Conservation (phyloP, 2,329 filamentous ascomycete genomes). For the Elsinoe australis region DNA sequence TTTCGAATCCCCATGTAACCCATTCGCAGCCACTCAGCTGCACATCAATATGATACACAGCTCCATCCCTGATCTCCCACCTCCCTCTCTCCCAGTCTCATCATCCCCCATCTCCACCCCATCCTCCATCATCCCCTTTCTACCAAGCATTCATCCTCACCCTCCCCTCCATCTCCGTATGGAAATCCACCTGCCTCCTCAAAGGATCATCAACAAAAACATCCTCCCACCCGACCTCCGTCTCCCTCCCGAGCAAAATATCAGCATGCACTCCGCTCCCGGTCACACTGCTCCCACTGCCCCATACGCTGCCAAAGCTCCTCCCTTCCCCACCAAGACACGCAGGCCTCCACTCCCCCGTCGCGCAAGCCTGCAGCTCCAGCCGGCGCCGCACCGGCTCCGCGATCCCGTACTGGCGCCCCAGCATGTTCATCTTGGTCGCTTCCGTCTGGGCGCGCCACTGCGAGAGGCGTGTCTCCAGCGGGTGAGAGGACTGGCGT, state of each 20-base stretch:
- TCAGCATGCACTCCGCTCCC: constrained; percentile 73
- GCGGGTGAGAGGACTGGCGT: constrained; percentile 70
- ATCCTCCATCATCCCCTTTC: constrained; percentile 5
- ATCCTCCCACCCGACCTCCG: constrained; percentile 83
- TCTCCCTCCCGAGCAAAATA: constrained; percentile 72
- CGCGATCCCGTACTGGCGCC: constrained; percentile 80
- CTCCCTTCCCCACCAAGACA: constrained; percentile 52
- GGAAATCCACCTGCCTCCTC: constrained; percentile 62
- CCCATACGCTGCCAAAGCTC: constrained; percentile 22
- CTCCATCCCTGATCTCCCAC: background rate
- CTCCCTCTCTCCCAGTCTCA: background rate
- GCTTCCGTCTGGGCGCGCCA: constrained; percentile 87
- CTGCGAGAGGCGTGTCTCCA: constrained; percentile 78
- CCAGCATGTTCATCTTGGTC: constrained; percentile 80
- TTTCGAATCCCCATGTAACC: background rate
- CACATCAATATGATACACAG: too few relatives aligned
- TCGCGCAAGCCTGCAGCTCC: constrained; percentile 83
- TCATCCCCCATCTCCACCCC: background rate
- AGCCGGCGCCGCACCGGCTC: constrained; percentile 89
- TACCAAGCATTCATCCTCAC: constrained; percentile 62
- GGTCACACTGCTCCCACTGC: constrained; percentile 1
- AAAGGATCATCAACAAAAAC: constrained; percentile 74
- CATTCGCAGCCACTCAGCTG: too few relatives aligned
- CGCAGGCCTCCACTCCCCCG: constrained; percentile 71
- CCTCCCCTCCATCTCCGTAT: constrained; percentile 90